A percentile compares a stretch with the other conserved stretches of the same genome.
phyloP scores from a whole-genome alignment of 768 basidiomycete species.

The Leucocoprinus leucothites region DNA sequence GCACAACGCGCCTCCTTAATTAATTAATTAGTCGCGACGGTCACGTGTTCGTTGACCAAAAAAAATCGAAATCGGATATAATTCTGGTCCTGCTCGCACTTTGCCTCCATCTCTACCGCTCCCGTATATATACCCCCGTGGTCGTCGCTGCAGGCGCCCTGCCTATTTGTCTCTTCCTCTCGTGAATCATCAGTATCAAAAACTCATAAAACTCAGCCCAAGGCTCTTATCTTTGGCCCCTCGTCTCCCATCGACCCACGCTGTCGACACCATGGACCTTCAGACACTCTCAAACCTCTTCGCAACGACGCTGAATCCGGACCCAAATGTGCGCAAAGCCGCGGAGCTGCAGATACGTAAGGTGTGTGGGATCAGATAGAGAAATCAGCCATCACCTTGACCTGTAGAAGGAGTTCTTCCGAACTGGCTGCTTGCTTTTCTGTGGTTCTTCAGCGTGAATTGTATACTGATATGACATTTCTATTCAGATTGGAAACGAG shows the following conservation, averaged over 20 bases:
- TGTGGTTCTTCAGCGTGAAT: neutral
- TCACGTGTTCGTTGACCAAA: slow-evolving; percentile 5
- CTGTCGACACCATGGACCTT: slow-evolving; percentile 55
- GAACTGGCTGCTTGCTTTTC: neutral
- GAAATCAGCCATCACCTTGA: neutral
- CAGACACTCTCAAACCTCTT: slow-evolving; percentile 77
- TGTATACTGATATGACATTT: neutral
- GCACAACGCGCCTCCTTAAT: too few species aligned
- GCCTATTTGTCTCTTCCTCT: too few species aligned
- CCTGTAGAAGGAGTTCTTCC: neutral
- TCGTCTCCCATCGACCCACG: neutral
- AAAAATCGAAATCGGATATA: slow-evolving; percentile 2
- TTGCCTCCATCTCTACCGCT: too few species aligned
- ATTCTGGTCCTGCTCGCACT: neutral
- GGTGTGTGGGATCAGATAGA: slow-evolving; percentile 36
- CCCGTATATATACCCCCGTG: too few species aligned
- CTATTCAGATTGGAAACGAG: slow-evolving; percentile 63
- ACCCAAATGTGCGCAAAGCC: slow-evolving; percentile 84
- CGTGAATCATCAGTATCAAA: too few species aligned
- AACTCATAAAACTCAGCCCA: too few species aligned
- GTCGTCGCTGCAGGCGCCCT: too few species aligned
- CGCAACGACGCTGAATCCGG: slow-evolving; percentile 73
- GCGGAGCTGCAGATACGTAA: slow-evolving; percentile 88
- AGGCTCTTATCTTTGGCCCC: too few species aligned
- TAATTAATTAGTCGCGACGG: neutral